Conservation (phyloP, 805 yeast genomes). For the Zygosaccharomyces pseudorouxii region DNA sequence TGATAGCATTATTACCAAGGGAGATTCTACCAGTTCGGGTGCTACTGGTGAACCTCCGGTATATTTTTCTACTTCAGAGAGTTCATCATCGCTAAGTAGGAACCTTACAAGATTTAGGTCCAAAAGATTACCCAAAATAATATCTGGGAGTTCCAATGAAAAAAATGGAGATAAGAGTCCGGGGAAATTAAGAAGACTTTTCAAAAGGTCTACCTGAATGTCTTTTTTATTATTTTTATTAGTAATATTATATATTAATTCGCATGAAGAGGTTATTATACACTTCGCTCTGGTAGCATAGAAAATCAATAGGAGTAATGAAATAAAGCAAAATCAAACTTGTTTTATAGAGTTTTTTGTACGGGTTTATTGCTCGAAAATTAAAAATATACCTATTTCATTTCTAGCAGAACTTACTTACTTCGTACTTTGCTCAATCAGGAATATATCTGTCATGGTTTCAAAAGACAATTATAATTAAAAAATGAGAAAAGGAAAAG, state of each 20-base stretch:
- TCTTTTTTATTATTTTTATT: neutral
- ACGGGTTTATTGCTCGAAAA: neutral
- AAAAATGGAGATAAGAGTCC: neutral
- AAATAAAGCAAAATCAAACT: neutral
- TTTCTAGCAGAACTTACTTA: neutral
- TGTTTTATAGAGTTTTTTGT: no score
- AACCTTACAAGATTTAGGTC: conserved; percentile 10
- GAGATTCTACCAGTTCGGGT: neutral
- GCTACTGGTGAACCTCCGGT: conserved; percentile 1
- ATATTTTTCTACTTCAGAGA: conserved; percentile 3
- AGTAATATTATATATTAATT: neutral
- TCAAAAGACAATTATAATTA: neutral
- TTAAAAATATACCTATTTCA: no score
- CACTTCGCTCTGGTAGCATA: neutral
- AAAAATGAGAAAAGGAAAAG: neutral
- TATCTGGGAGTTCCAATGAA: conserved; percentile 4
- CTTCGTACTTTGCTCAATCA: neutral
- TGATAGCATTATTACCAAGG: conserved; percentile 8
- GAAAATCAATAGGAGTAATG: neutral
- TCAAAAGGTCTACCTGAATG: conserved; percentile 4
- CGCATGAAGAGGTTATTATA: neutral
- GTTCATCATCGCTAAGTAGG: conserved; percentile 5
- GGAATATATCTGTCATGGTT: neutral
- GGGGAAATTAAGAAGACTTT: conserved; percentile 8
- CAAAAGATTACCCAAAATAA: conserved; percentile 1